Conservation (phyloP, 495 filamentous ascomycete species). For the Trichocladium antarcticum region DNA sequence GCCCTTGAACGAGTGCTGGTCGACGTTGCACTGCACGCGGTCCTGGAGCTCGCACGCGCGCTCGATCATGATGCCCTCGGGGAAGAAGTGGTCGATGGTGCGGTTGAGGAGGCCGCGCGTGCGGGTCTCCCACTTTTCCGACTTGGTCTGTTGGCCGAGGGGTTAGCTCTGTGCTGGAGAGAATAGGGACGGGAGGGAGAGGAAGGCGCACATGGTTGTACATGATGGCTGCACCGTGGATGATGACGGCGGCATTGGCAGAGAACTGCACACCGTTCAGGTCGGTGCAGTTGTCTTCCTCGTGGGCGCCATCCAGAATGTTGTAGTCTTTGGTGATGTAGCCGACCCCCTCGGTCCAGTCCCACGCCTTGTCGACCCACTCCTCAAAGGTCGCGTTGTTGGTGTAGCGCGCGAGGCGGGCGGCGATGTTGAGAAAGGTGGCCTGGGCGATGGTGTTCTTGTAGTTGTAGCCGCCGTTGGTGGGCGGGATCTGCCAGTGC, state of each 20-base stretch:
- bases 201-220: constrained; percentile 44
- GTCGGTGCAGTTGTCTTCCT: constrained; percentile 39
- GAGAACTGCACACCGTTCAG: constrained; percentile 50
- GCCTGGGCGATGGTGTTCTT: constrained; percentile 66
- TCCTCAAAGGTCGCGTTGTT: constrained; percentile 55
- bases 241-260: constrained; percentile 57
- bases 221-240: constrained; percentile 61
- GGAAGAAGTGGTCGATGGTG: constrained; percentile 46
- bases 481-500: constrained; percentile 69
- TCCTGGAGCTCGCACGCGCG: constrained; percentile 50
- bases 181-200: not conserved
- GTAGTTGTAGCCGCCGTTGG: constrained; percentile 66
- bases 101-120: constrained; percentile 43
- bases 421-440: constrained; percentile 57
- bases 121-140: constrained; percentile 42
- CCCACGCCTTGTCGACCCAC: constrained; percentile 59
- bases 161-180: not conserved
- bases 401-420: constrained; percentile 62
- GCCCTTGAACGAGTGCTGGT: constrained; percentile 81
- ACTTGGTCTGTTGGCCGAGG: constrained; percentile 33
- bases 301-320: constrained; percentile 49
- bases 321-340: constrained; percentile 43
- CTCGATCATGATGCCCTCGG: constrained; percentile 48
- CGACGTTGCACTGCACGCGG: constrained; percentile 48
- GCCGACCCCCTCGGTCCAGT: constrained; percentile 48